phyloP scores from a whole-genome alignment of 2,329 filamentous ascomycete genomes.

The Cercospora janseana region DNA sequence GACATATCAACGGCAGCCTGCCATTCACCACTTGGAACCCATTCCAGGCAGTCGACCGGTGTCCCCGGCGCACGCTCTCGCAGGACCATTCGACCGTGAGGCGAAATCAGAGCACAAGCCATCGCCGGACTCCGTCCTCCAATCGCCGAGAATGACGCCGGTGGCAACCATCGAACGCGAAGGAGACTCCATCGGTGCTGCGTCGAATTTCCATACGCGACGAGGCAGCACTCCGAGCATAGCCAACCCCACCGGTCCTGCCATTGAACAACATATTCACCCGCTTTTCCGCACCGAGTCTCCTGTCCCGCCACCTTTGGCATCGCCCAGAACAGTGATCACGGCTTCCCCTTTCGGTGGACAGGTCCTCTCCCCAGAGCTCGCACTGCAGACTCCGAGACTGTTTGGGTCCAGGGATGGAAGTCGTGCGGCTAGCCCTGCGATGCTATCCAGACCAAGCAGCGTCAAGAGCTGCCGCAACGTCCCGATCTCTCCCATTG shows the following conservation, averaged over 20 bases:
- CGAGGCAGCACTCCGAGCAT: slow-evolving; percentile 19
- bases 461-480: slow-evolving; percentile 27
- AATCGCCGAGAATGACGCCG: slow-evolving; percentile 14
- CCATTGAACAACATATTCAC: slow-evolving; percentile 68
- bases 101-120: slow-evolving; percentile 30
- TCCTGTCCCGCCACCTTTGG: slow-evolving; percentile 60
- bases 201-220: slow-evolving; percentile 12
- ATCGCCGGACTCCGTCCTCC: slow-evolving; percentile 22
- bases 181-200: slow-evolving; percentile 16
- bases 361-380: slow-evolving; percentile 52
- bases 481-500: slow-evolving; percentile 18
- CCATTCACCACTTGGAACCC: slow-evolving; percentile 60
- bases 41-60: slow-evolving; percentile 67
- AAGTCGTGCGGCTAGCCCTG: slow-evolving; percentile 23
- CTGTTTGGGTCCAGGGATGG: slow-evolving; percentile 26
- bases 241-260: slow-evolving; percentile 7
- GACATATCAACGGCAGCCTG: slow-evolving; percentile 49
- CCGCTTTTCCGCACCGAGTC: slow-evolving; percentile 74
- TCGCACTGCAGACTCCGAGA: slow-evolving; percentile 26
- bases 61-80: slow-evolving; percentile 61
- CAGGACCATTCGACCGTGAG: slow-evolving; percentile 45
- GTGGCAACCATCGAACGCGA: slow-evolving; percentile 15
- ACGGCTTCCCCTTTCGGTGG: slow-evolving; percentile 68
- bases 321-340: slow-evolving; percentile 69
- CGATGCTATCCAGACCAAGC: slow-evolving; percentile 18